Conservation (phyloP, 495 filamentous ascomycete genomes). For the Cladorrhinum samala region DNA sequence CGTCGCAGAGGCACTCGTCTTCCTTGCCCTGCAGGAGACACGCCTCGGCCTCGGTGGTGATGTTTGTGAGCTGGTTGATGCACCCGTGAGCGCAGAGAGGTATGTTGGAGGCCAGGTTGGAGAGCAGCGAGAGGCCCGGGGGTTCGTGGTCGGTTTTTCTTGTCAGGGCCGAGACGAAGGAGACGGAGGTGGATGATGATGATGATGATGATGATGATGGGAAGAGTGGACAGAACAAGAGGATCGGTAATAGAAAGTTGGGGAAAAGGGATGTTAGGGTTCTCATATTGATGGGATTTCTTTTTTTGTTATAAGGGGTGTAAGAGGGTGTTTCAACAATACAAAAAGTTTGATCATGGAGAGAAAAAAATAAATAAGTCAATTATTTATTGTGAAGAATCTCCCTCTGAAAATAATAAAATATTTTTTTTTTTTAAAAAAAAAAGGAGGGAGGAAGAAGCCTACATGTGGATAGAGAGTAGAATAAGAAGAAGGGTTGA, state of each 20-base stretch:
- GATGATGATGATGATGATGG: neutral
- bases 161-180: neutral
- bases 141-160: neutral
- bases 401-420: too few species aligned
- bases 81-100: neutral
- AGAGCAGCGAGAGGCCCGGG: neutral
- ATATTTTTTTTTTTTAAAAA: too few species aligned
- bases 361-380: conserved; percentile 1
- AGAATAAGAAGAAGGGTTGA: neutral
- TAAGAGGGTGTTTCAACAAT: too few species aligned
- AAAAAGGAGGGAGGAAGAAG: neutral
- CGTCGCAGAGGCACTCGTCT: neutral
- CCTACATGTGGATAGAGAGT: neutral
- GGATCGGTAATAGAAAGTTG: too few species aligned
- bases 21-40: neutral
- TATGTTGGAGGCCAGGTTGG: neutral
- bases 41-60: neutral
- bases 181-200: neutral
- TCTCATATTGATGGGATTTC: too few species aligned
- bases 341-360: too few species aligned
- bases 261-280: too few species aligned
- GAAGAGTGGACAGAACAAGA: neutral
- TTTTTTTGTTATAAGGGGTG: too few species aligned
- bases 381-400: too few species aligned
- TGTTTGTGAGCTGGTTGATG: neutral